Percentiles rank a stretch among this genome's conserved stretches.
These are phyloP conservation scores for Backusella morwellensis DNA, from an alignment of 192 early-diverging fungal genomes.

Conservation along the genomic window DNA sequence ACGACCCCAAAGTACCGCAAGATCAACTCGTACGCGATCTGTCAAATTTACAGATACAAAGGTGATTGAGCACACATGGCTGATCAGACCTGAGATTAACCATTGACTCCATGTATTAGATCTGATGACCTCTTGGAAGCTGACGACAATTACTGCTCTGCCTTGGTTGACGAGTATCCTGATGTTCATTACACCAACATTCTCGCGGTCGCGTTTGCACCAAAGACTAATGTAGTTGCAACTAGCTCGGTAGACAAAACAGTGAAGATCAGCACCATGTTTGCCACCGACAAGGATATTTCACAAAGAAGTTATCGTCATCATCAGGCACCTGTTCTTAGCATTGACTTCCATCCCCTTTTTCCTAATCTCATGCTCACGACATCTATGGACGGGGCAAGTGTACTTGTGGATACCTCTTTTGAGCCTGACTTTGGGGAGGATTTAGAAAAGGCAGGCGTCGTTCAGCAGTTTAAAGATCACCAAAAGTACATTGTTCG, in stretches of 20 bases:
- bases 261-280: constrained; percentile 46
- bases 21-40: background rate
- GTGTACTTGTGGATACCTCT: constrained; percentile 40
- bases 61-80: background rate
- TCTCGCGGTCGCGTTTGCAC: constrained; percentile 41
- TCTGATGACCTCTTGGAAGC: constrained; percentile 20
- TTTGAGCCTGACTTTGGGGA: background rate
- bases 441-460: constrained; percentile 7
- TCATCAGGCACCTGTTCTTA: constrained; percentile 60
- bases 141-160: constrained; percentile 36
- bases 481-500: constrained; percentile 71
- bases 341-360: constrained; percentile 63
- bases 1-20: background rate
- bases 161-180: constrained; percentile 31
- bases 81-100: too few species aligned
- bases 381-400: constrained; percentile 52
- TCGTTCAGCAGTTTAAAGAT: constrained; percentile 61
- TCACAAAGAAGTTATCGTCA: constrained; percentile 37
- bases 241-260: constrained; percentile 64
- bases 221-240: constrained; percentile 36
- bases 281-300: constrained; percentile 39
- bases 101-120: background rate
- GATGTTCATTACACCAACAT: constrained; percentile 59
- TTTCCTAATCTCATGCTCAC: constrained; percentile 47
- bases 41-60: background rate